Conservation (phyloP, 2,329 filamentous ascomycete species). For the Fusarium sp. region DNA sequence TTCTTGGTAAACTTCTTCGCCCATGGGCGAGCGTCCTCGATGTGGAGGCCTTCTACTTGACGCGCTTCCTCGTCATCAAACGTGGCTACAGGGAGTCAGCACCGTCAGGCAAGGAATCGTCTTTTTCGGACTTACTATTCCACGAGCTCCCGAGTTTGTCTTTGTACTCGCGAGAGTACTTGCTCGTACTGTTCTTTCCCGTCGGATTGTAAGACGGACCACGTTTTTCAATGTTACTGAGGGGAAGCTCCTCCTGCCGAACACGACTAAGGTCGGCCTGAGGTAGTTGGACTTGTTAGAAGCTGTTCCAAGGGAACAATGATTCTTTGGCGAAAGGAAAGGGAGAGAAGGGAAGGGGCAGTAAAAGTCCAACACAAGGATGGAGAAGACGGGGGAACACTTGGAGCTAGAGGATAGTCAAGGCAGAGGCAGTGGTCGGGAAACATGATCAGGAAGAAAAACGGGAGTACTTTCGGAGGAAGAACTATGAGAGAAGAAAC, state of each 20-base stretch:
- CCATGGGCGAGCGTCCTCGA: conserved; percentile 43
- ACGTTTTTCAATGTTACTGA: conserved; percentile 23
- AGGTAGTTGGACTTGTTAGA: neutral
- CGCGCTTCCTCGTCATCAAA: conserved; percentile 44
- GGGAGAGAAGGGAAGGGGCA: neutral
- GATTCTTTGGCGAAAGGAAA: neutral
- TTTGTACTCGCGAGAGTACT: conserved; percentile 11
- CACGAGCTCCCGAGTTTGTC: conserved; percentile 23
- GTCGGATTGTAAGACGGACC: conserved; percentile 30
- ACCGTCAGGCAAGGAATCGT: neutral
- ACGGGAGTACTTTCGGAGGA: neutral
- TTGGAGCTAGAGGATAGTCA: too few relatives aligned
- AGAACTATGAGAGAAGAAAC: neutral
- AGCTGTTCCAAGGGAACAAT: neutral
- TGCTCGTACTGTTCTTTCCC: conserved; percentile 22
- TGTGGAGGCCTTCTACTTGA: conserved; percentile 41
- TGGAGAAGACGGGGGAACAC: too few relatives aligned
- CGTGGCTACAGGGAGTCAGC: conserved; percentile 5
- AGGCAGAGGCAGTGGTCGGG: neutral
- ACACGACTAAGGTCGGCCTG: conserved; percentile 44
- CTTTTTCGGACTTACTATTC: conserved; percentile 11
- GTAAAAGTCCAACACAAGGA: neutral
- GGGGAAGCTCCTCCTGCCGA: conserved; percentile 47
- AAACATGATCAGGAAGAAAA: neutral
- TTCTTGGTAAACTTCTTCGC: conserved; percentile 18